phyloP scores from a whole-genome alignment of 345 rosid genomes.

The Rhizophora apiculata region DNA sequence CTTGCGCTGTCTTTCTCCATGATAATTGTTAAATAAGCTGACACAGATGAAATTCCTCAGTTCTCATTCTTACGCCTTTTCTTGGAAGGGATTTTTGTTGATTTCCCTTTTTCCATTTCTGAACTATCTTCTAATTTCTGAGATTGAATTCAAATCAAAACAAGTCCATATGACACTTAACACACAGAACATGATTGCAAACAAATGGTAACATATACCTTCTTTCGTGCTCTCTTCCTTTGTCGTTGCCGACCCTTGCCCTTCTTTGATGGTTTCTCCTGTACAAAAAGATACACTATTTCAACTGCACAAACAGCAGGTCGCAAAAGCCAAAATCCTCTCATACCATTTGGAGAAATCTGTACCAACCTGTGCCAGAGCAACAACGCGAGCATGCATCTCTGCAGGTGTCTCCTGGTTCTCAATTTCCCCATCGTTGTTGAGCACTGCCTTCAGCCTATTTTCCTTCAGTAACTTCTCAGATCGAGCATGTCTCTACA shows the following conservation, averaged over 20 bases:
- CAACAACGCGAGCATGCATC: slow-evolving; percentile 46
- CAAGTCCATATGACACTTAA: background rate
- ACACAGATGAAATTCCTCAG: slow-evolving; percentile 2
- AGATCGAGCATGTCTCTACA: slow-evolving; percentile 63
- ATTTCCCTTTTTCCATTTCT: slow-evolving; percentile 21
- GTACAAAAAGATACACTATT: slow-evolving; percentile 7
- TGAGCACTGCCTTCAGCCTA: slow-evolving; percentile 56
- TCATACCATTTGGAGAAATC: background rate
- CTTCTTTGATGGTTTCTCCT: slow-evolving; percentile 35
- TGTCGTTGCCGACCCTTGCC: slow-evolving; percentile 37
- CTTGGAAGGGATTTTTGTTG: slow-evolving; percentile 29
- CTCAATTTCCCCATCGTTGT: slow-evolving; percentile 64
- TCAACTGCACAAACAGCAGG: background rate
- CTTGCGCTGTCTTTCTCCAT: too few relatives aligned
- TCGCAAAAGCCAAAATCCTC: slow-evolving; percentile 1
- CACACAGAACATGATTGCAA: background rate
- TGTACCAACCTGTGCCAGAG: slow-evolving; percentile 41
- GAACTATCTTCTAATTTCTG: slow-evolving; percentile 27
- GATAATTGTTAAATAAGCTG: too few relatives aligned
- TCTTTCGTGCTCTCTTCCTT: slow-evolving; percentile 33
- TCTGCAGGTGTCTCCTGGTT: slow-evolving; percentile 59
- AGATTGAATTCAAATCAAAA: slow-evolving; percentile 2
- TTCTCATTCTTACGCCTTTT: slow-evolving; percentile 36
- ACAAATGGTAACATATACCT: slow-evolving; percentile 21
- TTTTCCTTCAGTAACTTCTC: slow-evolving; percentile 62